Base-by-base conservation (phyloP, 2,329 filamentous ascomycete genomes). In the Tolypocladium tundrense region DNA sequence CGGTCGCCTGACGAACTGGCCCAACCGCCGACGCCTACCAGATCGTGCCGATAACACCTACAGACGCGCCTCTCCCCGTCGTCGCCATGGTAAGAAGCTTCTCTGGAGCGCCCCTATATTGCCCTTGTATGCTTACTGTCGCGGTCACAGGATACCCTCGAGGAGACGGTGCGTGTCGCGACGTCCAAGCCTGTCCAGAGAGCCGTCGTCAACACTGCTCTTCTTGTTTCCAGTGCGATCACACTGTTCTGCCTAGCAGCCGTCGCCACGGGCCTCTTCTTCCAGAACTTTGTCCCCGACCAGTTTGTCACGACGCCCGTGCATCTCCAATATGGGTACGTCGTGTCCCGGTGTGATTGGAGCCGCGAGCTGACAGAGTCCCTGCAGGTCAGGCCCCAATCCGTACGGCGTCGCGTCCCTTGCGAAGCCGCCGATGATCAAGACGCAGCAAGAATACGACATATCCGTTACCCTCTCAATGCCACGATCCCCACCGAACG, bases 381-480 rank as follows among this genome's bases (percentile, higher is more conserved):
- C 41, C 27, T 41, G 31, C 58, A 82, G 78, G 52, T 75, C 76
- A 60, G 77, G 77, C 8, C 60, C 68, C n/a, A 77, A 83, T 59
- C 82, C 82, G 1, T 84, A 79, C 61, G 81, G 77, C 58, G 66
- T 83, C 54, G 70, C 76, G 14, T 70, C 75, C 33, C 72, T 85
- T 39, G 66, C 71, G n/a, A 62, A 61, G 1, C 70, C 75, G 19
- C 78, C 82, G 53, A 75, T 94, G 53, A 75, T 94, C 61, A 84
- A 88, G 63, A 77, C 84, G 21, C 79, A 83, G 53, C 93, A 97
- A 70, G 81, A 86, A 53, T 99, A 99, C 77, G 91, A 97, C 70
- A 81, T 99, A 48, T 80, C 82, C 6, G 79, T 97, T 1, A 78
- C 84, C 27, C 79, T 99, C 39, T 81, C 83, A 4, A 78, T 99